Evolutionary conservation across 2,329 filamentous ascomycete genomes (phyloP).

Genomic region (Neopestalotiopsis clavispora): DNA sequence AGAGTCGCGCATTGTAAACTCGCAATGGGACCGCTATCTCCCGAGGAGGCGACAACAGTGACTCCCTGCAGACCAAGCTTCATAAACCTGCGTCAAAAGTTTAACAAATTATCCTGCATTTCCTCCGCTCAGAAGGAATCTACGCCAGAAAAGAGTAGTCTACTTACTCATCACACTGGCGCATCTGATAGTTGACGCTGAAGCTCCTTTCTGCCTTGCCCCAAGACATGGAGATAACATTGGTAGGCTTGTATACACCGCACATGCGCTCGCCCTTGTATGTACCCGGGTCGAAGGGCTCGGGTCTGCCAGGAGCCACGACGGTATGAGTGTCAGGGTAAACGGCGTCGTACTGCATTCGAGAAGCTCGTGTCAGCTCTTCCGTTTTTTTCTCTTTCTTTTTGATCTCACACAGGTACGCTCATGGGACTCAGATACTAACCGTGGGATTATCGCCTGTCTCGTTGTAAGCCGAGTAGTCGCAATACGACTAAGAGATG

Average conservation of each 20-base stretch:
- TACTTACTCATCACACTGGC: slow-evolving; percentile 56
- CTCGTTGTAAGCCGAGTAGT: slow-evolving; percentile 52
- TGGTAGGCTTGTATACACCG: slow-evolving; percentile 47
- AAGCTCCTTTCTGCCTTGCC: slow-evolving; percentile 54
- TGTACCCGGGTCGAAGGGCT: slow-evolving; percentile 41
- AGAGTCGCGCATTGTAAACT: slow-evolving; percentile 10
- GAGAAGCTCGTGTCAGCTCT: neutral
- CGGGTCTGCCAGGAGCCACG: slow-evolving; percentile 39
- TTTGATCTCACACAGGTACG: neutral
- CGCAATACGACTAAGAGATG: slow-evolving; percentile 48
- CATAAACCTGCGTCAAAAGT: slow-evolving; percentile 39
- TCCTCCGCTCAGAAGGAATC: neutral
- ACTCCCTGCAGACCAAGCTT: slow-evolving; percentile 43
- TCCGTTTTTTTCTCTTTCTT: neutral
- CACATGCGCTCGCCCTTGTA: slow-evolving; percentile 49
- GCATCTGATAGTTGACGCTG: slow-evolving; percentile 48
- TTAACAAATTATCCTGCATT: neutral
- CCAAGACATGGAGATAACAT: slow-evolving; percentile 60
- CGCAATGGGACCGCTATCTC: slow-evolving; percentile 21
- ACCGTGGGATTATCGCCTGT: slow-evolving; percentile 47
- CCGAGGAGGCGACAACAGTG: slow-evolving; percentile 20
- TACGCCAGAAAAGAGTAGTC: neutral
- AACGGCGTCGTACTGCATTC: slow-evolving; percentile 45
- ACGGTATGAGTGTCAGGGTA: slow-evolving; percentile 40
- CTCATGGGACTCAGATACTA: neutral